Conservation (phyloP, 768 basidiomycete genomes). For the Psilocybe sp. region DNA sequence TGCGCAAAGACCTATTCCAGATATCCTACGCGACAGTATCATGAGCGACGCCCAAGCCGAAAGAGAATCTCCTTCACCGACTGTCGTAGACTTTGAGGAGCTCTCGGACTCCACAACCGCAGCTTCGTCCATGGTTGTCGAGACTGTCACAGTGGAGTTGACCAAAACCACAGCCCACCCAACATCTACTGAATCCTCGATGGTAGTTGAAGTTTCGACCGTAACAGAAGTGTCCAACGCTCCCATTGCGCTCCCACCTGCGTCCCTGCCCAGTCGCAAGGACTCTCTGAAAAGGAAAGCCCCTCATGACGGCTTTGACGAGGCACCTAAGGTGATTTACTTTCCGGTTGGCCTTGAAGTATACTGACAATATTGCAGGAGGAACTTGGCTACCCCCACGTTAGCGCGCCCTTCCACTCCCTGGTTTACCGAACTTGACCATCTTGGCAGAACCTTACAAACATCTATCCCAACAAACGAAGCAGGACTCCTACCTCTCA, state of each 20-base stretch:
- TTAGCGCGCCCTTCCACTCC: constrained; percentile 17
- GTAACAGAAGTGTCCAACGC: neutral
- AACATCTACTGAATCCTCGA: too few species aligned
- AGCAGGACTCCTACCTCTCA: constrained; percentile 30
- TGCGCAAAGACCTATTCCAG: too few species aligned
- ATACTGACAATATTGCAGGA: constrained; percentile 17
- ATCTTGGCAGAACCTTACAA: constrained; percentile 37
- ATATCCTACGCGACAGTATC: too few species aligned
- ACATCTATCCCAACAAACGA: constrained; percentile 44
- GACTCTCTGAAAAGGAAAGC: constrained; percentile 30
- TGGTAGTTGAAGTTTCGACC: too few species aligned
- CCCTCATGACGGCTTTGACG: constrained; percentile 33
- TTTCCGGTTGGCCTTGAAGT: constrained; percentile 5
- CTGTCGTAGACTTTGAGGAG: too few species aligned
- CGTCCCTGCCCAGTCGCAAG: constrained; percentile 10
- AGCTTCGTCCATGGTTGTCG: too few species aligned
- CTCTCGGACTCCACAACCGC: too few species aligned
- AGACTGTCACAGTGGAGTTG: too few species aligned
- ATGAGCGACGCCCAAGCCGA: too few species aligned
- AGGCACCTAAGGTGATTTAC: constrained; percentile 21
- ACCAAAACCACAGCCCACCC: too few species aligned
- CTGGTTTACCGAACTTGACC: neutral
- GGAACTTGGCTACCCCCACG: constrained; percentile 43
- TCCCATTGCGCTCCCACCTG: neutral
- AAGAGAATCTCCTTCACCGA: too few species aligned